Evolutionary conservation across 1,139 yeast species (phyloP), one percentile per base, ranked within the genome.

Genomic region (Geotrichum fermentans): DNA sequence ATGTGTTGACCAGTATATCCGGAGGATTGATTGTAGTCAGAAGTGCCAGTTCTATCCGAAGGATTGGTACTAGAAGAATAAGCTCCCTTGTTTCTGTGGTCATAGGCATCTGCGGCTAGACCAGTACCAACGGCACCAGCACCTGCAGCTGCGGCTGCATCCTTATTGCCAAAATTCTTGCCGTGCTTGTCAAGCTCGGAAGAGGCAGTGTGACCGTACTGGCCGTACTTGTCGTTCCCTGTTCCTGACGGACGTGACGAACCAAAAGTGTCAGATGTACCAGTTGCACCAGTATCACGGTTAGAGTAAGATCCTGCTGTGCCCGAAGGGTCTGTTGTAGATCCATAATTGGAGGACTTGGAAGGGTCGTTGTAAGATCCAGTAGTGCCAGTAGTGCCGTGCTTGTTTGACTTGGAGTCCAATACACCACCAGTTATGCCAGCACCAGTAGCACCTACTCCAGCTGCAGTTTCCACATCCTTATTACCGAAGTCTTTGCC

Each of bases 111-210:
- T 6, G 42, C 49, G 11, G 43, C 52, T 5, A 34, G 38, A 16
- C 51, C 37, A 17, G 47, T 44, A 26, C 43, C 43, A 7, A 39
- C 44, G 16, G 51, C 42, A 14, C 55, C 56, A 21, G 44, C 41
- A 26, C 41, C 47, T 20, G 44, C 29, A 7, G 49, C 33, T 30
- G 41, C 20, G n/a, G 35, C 13, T 4, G 21, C 38, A 40, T 32
- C 11, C 2, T 17, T 18, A 18, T 24, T 26, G 6, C 17, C 38
- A 26, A 38, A 21, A 10, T 17, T 20, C 17, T 21, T 24, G 3
- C 21, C 38, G 7, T 22, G 38, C 43, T 44, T 39, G 28, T 26
- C 40, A 17, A n/a, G 10, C 28, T 37, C 30, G 24, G 28, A n/a
- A 6, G 17, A 17, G 29, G 34, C 38, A n/a, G 43, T 45, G 29